Percentiles rank a stretch among this genome's conserved stretches.
These are phyloP conservation scores for Ceratocystis smalleyi DNA, from an alignment of 2,329 filamentous ascomycete genomes.

Conservation along the genomic window DNA sequence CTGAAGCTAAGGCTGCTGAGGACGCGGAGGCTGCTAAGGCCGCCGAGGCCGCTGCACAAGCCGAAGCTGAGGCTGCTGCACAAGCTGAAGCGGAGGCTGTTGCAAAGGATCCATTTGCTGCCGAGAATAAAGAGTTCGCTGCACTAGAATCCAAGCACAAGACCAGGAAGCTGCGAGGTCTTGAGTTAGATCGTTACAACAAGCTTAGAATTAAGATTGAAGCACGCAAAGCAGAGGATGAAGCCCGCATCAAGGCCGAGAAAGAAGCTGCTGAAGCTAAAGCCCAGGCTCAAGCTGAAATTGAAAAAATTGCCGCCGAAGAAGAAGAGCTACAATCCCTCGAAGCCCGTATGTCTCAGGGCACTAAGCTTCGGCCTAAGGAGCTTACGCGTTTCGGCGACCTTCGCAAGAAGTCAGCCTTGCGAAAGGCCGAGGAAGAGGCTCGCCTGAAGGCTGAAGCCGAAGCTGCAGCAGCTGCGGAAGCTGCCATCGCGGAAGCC, in stretches of 20 bases:
- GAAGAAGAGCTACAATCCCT: slow-evolving; percentile 6
- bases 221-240: slow-evolving; percentile 6
- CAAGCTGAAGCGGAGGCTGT: neutral
- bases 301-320: slow-evolving; percentile 20
- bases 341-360: neutral
- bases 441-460: slow-evolving; percentile 5
- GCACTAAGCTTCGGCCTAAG: neutral
- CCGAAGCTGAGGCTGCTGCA: slow-evolving; percentile 5
- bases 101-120: slow-evolving; percentile 18
- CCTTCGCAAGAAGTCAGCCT: neutral
- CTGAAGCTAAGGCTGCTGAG: neutral
- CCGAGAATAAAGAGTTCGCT: slow-evolving; percentile 42
- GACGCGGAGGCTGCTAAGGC: neutral
- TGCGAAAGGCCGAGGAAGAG: slow-evolving; percentile 5
- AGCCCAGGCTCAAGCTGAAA: slow-evolving; percentile 20
- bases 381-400: neutral
- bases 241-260: slow-evolving; percentile 4
- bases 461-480: slow-evolving; percentile 12
- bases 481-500: slow-evolving; percentile 1
- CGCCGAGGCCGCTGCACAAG: slow-evolving; percentile 4
- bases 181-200: slow-evolving; percentile 13
- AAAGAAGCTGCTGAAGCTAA: slow-evolving; percentile 10
- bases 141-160: slow-evolving; percentile 28
- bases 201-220: slow-evolving; percentile 12
- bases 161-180: slow-evolving; percentile 21